A percentile compares a stretch with the other conserved stretches of the same genome.
Evolutionary conservation across 2,329 filamentous ascomycete genomes (phyloP).

Genomic region (Rhinocladiella mackenziei): DNA sequence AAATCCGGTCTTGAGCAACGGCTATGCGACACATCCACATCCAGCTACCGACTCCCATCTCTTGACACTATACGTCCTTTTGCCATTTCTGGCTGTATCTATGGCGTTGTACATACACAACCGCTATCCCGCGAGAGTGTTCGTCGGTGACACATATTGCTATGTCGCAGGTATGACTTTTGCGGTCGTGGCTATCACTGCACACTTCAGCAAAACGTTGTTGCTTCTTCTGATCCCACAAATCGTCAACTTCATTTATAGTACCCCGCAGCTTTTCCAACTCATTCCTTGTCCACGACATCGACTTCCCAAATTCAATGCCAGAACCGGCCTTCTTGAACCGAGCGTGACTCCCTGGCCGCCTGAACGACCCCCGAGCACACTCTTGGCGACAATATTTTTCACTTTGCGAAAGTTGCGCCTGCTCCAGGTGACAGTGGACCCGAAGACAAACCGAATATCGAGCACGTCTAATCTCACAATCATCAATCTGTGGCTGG

Average conservation of each 20-base stretch:
- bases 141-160: slow-evolving; percentile 98
- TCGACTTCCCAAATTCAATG: slow-evolving; percentile 83
- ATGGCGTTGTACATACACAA: slow-evolving; percentile 84
- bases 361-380: slow-evolving; percentile 61
- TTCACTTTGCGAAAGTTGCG: slow-evolving; percentile 64
- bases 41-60: slow-evolving; percentile 93
- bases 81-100: slow-evolving; percentile 92
- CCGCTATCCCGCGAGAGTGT: slow-evolving; percentile 91
- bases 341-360: slow-evolving; percentile 77
- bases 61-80: slow-evolving; percentile 89
- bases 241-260: slow-evolving; percentile 95
- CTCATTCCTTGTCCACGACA: slow-evolving; percentile 90
- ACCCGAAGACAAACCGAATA: slow-evolving; percentile 56
- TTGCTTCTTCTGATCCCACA: slow-evolving; percentile 87
- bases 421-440: slow-evolving; percentile 64
- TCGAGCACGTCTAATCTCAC: slow-evolving; percentile 85
- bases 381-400: slow-evolving; percentile 59
- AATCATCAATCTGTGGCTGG: slow-evolving; percentile 90
- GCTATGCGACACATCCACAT: slow-evolving; percentile 69
- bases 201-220: slow-evolving; percentile 96
- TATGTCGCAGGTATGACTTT: slow-evolving; percentile 99
- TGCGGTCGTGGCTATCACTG: slow-evolving; percentile 90
- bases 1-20: slow-evolving; percentile 28
- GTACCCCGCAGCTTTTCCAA: slow-evolving; percentile 83
- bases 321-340: slow-evolving; percentile 77